Evolutionary conservation across 2,329 filamentous ascomycete genomes (phyloP).

Genomic region (Aspergillus sp.): DNA sequence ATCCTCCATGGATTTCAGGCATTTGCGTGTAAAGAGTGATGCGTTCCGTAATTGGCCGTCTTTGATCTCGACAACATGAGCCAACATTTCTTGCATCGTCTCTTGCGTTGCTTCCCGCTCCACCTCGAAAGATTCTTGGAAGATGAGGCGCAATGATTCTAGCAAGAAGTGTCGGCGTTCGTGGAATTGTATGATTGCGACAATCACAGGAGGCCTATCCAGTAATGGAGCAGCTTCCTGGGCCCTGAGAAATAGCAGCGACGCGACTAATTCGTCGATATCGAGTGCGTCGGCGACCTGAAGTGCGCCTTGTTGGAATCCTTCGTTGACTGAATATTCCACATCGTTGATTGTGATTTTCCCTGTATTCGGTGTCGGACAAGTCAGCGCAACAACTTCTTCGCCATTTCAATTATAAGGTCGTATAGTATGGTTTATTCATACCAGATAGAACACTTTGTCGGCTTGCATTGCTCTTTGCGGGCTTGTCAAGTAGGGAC

Average conservation of each 20-base stretch:
- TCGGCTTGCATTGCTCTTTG: conserved; percentile 73
- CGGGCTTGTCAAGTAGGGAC: conserved; percentile 71
- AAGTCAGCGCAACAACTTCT: conserved; percentile 18
- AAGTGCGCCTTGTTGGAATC: conserved; percentile 80
- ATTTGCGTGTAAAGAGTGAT: conserved; percentile 69
- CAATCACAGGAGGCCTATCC: conserved; percentile 72
- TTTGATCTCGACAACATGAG: conserved; percentile 59
- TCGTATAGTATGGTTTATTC: conserved; percentile 3
- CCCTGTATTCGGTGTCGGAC: conserved; percentile 50
- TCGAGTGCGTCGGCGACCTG: conserved; percentile 85
- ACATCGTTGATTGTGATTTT: conserved; percentile 71
- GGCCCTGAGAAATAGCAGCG: conserved; percentile 71
- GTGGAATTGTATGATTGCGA: conserved; percentile 84
- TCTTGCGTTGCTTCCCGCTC: conserved; percentile 57
- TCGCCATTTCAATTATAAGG: neutral
- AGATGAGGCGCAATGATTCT: conserved; percentile 76
- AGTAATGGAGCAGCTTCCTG: conserved; percentile 67
- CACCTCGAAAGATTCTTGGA: conserved; percentile 66
- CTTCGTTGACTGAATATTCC: conserved; percentile 78
- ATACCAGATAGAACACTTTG: conserved; percentile 66
- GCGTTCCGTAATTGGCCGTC: conserved; percentile 49
- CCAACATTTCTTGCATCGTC: conserved; percentile 56
- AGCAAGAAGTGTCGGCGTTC: conserved; percentile 79
- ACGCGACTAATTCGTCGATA: conserved; percentile 84
- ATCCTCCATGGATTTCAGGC: conserved; percentile 71